Evolutionary conservation across 805 yeast genomes (phyloP).

Genomic region (Ogataea thermomethanolica): DNA sequence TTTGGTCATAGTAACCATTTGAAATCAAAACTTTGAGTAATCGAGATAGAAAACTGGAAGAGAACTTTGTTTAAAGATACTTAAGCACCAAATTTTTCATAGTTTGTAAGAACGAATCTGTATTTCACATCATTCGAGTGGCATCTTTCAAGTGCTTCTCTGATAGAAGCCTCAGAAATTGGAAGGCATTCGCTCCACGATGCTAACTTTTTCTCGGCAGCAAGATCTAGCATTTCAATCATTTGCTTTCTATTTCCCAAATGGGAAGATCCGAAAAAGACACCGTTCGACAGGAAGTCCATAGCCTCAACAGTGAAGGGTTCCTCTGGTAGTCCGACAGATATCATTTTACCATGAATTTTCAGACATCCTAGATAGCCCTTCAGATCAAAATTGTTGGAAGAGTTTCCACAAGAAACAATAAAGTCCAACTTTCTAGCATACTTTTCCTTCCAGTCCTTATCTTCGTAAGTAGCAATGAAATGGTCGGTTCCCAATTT

Average conservation of each 20-base stretch:
- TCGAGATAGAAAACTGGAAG: too few species aligned
- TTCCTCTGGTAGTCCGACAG: constrained; percentile 37
- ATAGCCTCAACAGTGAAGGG: constrained; percentile 5
- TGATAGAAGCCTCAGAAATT: constrained; percentile 48
- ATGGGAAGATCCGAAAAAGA: constrained; percentile 54
- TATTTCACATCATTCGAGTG: constrained; percentile 56
- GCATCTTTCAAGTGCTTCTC: constrained; percentile 53
- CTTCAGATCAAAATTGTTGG: constrained; percentile 15
- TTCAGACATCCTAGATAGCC: constrained; percentile 57
- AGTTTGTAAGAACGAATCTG: constrained; percentile 59
- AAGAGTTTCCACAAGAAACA: constrained; percentile 24
- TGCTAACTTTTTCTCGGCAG: constrained; percentile 52
- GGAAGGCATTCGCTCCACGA: constrained; percentile 65
- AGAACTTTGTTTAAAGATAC: background rate
- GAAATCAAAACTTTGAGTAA: background rate
- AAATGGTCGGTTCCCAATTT: constrained; percentile 56
- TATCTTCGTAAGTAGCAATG: constrained; percentile 43
- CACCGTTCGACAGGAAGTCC: constrained; percentile 40
- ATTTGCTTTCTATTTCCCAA: constrained; percentile 65
- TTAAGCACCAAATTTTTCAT: constrained; percentile 30
- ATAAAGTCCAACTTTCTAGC: constrained; percentile 45
- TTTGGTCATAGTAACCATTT: constrained; percentile 3
- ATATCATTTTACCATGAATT: constrained; percentile 51
- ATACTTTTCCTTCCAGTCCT: constrained; percentile 33
- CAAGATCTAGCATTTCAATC: constrained; percentile 59